Conservation (phyloP, 306 rosid species). For the Mucuna pruriens region DNA sequence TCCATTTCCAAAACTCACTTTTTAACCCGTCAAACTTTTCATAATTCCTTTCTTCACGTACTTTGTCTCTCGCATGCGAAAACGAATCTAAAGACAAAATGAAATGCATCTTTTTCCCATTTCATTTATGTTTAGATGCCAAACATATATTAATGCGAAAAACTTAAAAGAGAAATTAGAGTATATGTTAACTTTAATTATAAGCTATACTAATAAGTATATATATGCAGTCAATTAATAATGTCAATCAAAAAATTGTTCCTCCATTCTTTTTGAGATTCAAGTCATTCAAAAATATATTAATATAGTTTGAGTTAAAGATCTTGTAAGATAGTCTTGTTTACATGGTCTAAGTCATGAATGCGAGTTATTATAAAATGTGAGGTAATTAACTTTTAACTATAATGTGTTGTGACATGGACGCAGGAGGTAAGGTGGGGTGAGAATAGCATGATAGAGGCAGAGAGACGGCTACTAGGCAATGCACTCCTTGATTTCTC, state of each 20-base stretch:
- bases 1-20: slow-evolving; percentile 34
- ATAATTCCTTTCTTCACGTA: slow-evolving; percentile 61
- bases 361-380: neutral
- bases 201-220: too few species aligned
- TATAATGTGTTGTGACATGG: neutral
- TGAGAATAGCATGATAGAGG: slow-evolving; percentile 74
- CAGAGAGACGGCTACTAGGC: slow-evolving; percentile 71
- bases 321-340: too few species aligned
- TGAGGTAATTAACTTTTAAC: neutral
- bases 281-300: too few species aligned
- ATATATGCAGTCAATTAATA: neutral
- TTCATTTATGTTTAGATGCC: neutral
- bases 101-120: neutral
- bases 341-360: too few species aligned
- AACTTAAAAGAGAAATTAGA: neutral
- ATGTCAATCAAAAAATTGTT: slow-evolving; percentile 13
- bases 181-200: neutral
- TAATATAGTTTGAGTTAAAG: too few species aligned
- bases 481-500: slow-evolving; percentile 73
- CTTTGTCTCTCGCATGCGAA: slow-evolving; percentile 38
- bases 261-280: neutral
- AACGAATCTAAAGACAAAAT: slow-evolving; percentile 23
- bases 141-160: neutral
- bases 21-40: slow-evolving; percentile 40
- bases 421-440: slow-evolving; percentile 89